phyloP scores from a whole-genome alignment of 2,329 filamentous ascomycete genomes.

The Fusarium drepaniforme region DNA sequence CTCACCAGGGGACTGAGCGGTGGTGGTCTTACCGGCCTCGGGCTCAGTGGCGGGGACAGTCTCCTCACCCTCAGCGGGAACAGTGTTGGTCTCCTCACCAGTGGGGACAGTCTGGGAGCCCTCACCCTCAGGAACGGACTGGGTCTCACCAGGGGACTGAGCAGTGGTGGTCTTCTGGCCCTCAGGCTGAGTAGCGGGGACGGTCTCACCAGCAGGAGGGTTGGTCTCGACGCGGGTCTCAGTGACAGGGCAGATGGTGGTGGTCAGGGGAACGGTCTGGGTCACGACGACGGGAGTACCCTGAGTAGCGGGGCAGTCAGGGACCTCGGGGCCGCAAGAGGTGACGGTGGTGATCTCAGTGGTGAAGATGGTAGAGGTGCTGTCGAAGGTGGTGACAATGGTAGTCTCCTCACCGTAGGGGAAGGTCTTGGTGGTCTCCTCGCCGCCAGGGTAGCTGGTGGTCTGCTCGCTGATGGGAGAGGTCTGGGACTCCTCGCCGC shows the following conservation, averaged over 20 bases:
- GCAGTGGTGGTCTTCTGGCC: conserved; percentile 32
- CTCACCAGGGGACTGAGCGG: conserved; percentile 26
- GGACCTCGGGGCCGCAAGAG: conserved; percentile 58
- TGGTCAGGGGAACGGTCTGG: conserved; percentile 67
- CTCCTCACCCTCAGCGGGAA: conserved; percentile 10
- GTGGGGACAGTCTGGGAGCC: conserved; percentile 25
- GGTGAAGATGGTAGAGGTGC: conserved; percentile 63
- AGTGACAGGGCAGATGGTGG: conserved; percentile 73
- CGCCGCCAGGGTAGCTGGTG: conserved; percentile 25
- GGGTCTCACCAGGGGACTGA: conserved; percentile 37
- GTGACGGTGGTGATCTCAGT: conserved; percentile 64
- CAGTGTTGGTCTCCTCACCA: conserved; percentile 26
- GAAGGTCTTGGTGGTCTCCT: conserved; percentile 23
- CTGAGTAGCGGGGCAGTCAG: conserved; percentile 64
- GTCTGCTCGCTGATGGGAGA: conserved; percentile 4
- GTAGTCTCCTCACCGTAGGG: conserved; percentile 28
- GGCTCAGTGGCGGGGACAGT: conserved; percentile 12
- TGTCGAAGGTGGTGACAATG: conserved; percentile 55
- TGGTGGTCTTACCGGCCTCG: conserved; percentile 28
- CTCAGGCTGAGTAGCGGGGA: conserved; percentile 30
- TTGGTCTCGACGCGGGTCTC: conserved; percentile 53
- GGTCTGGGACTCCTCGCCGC: not conserved
- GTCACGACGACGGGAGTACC: conserved; percentile 62
- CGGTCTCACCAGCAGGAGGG: conserved; percentile 21
- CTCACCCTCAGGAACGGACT: conserved; percentile 37